Evolutionary conservation across 257 asterid species (phyloP).

Genomic region (Lycium barbarum): DNA sequence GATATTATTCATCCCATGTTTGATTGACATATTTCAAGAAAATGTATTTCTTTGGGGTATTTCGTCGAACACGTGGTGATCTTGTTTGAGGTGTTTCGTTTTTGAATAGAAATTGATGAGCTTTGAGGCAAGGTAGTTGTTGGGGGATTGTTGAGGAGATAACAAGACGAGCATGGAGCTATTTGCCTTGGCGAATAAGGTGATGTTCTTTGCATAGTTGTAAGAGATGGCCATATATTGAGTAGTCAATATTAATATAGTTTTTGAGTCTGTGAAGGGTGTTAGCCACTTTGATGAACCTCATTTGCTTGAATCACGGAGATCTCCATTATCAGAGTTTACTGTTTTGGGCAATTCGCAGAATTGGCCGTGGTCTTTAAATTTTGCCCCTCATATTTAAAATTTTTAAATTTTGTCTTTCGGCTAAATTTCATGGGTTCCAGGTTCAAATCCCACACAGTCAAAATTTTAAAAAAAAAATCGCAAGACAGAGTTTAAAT

Average conservation of each 20-base stretch:
- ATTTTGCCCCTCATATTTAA: too few relatives aligned
- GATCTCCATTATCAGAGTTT: background rate
- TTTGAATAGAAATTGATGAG: slow-evolving; percentile 68
- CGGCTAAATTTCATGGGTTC: too few relatives aligned
- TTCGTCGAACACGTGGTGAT: slow-evolving; percentile 81
- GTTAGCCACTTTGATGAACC: slow-evolving; percentile 25
- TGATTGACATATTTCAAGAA: slow-evolving; percentile 75
- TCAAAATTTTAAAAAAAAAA: too few relatives aligned
- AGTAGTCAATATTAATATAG: slow-evolving; percentile 47
- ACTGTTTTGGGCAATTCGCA: too few relatives aligned
- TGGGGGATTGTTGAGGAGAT: slow-evolving; percentile 56
- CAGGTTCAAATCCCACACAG: too few relatives aligned
- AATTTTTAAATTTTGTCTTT: too few relatives aligned
- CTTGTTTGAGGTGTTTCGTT: slow-evolving; percentile 44
- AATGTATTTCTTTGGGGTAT: slow-evolving; percentile 68
- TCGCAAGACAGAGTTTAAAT: too few relatives aligned
- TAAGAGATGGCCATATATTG: slow-evolving; percentile 62
- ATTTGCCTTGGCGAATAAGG: slow-evolving; percentile 67
- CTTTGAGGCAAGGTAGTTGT: slow-evolving; percentile 82
- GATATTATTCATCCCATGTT: too few relatives aligned
- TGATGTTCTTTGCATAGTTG: slow-evolving; percentile 68
- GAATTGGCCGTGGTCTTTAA: too few relatives aligned
- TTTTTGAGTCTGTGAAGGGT: slow-evolving; percentile 26
- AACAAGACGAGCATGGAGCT: slow-evolving; percentile 72
- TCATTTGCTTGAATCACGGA: slow-evolving; percentile 35